Conservation (phyloP, 805 yeast genomes). For the Hanseniaspora valbyensis region DNA sequence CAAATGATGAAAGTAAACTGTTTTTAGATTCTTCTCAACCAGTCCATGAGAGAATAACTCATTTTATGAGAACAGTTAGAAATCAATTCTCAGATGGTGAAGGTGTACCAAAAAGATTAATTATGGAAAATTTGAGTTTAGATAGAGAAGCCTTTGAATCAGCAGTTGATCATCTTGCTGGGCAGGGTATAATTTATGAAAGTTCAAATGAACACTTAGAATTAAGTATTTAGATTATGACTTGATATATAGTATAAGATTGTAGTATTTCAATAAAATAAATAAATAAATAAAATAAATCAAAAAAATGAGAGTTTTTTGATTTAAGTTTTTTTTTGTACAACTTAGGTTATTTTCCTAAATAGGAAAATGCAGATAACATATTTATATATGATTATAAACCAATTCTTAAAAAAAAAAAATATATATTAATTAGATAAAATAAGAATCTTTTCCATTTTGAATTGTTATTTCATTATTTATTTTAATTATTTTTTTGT, state of each 20-base stretch:
- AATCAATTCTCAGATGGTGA: slow-evolving; percentile 3
- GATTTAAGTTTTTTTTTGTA: slow-evolving; percentile 5
- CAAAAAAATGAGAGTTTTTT: background rate
- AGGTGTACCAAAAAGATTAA: slow-evolving; percentile 14
- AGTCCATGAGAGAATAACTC: slow-evolving; percentile 9
- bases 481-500: too few species aligned
- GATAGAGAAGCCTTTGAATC: slow-evolving; percentile 10
- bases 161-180: slow-evolving; percentile 3
- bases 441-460: too few species aligned
- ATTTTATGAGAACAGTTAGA: slow-evolving; percentile 1
- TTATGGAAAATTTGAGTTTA: slow-evolving; percentile 7
- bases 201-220: background rate
- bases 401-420: slow-evolving; percentile 8
- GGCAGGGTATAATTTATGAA: slow-evolving; percentile 7
- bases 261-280: background rate
- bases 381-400: too few species aligned
- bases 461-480: too few species aligned
- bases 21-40: slow-evolving; percentile 33
- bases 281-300: background rate
- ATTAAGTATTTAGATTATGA: background rate
- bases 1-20: slow-evolving; percentile 19
- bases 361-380: slow-evolving; percentile 8
- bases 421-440: too few species aligned
- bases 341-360: slow-evolving; percentile 2
- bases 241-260: too few species aligned